These are phyloP conservation scores for Crithidia bombi DNA, from an alignment of 208 protist genomes.

Conservation along the genomic window DNA sequence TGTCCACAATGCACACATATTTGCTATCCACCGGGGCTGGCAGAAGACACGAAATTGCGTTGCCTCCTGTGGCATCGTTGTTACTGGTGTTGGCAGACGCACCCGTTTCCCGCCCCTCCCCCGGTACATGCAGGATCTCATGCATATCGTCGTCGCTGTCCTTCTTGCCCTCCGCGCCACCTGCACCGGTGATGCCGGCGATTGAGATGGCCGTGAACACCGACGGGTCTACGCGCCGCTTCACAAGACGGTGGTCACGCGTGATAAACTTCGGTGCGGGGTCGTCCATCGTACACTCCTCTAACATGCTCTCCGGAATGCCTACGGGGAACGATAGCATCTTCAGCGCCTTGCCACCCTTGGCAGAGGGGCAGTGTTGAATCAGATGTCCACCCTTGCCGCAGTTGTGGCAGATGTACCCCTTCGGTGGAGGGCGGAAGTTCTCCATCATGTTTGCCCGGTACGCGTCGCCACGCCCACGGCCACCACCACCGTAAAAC, in stretches of 20 bases:
- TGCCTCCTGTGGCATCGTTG: not conserved
- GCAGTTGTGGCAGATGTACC: constrained; percentile 91
- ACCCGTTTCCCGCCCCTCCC: too few species aligned
- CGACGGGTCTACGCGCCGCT: constrained; percentile 67
- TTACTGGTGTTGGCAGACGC: not conserved
- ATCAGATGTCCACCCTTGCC: constrained; percentile 86
- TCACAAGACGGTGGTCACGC: constrained; percentile 76
- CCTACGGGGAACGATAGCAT: constrained; percentile 78
- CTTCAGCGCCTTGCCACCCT: constrained; percentile 56
- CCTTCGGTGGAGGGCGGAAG: constrained; percentile 71
- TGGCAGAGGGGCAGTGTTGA: constrained; percentile 79
- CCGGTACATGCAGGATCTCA: too few species aligned
- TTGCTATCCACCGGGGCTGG: constrained; percentile 1
- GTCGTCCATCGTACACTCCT: constrained; percentile 88
- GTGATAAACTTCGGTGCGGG: constrained; percentile 90
- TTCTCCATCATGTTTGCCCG: constrained; percentile 48
- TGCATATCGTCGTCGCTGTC: too few species aligned
- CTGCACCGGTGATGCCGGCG: not conserved
- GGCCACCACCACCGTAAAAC: constrained; percentile 24
- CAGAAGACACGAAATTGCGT: not conserved
- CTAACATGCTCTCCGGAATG: constrained; percentile 88
- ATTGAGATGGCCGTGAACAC: constrained; percentile 57
- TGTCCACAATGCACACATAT: constrained; percentile 54
- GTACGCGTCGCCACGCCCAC: constrained; percentile 27
- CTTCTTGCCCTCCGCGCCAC: constrained; percentile 4